A percentile compares a stretch with the other conserved stretches of the same genome.
phyloP scores from a whole-genome alignment of 352 stramenopile genomes.

The Phytophthora aleatoria region DNA sequence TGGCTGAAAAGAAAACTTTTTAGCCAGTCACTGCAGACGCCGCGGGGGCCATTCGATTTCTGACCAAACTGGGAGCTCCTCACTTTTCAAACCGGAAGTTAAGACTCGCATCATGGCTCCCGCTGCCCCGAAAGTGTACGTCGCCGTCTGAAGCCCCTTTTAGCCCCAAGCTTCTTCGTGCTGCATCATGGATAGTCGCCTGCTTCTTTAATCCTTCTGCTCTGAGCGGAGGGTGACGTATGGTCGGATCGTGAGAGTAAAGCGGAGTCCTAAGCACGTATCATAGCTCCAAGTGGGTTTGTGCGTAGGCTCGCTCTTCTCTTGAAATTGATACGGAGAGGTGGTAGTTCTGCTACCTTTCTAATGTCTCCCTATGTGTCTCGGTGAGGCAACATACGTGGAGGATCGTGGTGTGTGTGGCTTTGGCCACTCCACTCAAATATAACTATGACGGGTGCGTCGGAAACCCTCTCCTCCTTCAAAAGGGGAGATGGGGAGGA shows the following conservation, averaged over 20 bases:
- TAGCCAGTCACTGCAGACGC: constrained; percentile 31
- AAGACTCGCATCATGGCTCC: constrained; percentile 73
- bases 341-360: constrained; percentile 33
- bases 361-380: constrained; percentile 77
- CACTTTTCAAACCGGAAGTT: constrained; percentile 93
- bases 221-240: constrained; percentile 29
- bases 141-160: constrained; percentile 25
- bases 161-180: constrained; percentile 2
- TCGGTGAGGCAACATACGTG: constrained; percentile 57
- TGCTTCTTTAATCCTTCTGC: constrained; percentile 29
- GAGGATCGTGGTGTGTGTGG: constrained; percentile 88
- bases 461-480: constrained; percentile 17
- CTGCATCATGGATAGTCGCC: constrained; percentile 59
- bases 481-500: background rate
- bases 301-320: constrained; percentile 52
- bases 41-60: constrained; percentile 46
- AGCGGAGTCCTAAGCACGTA: constrained; percentile 29
- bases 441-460: constrained; percentile 88
- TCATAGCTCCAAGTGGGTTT: background rate
- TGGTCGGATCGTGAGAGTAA: constrained; percentile 89
- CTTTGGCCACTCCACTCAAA: constrained; percentile 83
- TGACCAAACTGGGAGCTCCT: constrained; percentile 1
- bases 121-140: constrained; percentile 84
- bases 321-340: constrained; percentile 84
- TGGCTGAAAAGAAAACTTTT: constrained; percentile 27